Evolutionary conservation across 805 yeast species (phyloP), one percentile per base, ranked within the genome.

Genomic region (Torulaspora franciscae): DNA sequence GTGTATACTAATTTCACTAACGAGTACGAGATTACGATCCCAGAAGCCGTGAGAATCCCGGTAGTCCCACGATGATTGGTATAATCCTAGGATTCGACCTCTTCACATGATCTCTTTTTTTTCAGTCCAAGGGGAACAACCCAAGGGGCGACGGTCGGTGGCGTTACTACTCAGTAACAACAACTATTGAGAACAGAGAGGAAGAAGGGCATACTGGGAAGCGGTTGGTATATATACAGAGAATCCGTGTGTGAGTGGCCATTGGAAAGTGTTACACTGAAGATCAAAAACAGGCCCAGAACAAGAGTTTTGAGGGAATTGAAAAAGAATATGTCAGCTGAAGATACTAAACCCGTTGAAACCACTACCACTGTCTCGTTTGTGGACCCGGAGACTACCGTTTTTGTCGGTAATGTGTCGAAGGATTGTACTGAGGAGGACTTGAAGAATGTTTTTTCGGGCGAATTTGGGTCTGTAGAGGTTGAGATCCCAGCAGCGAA

Each of bases 321-420:
- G 40, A 19, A 37, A 26, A 14, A 37, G 32, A 40, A 42, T 14
- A 56, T 56, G 59, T 54, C 59, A 11, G 44, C 46, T 30, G 50
- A 45, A 40, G 55, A 48, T 40, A 42, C 42, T 40, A 52, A 50
- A 46, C 43, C 43, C 13, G 40, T 43, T 42, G 48, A 49, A 25
- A 17, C 34, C 24, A 40, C 45, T 11, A 38, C 22, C 15, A 14
- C 42, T 19, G 32, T 30, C 26, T 38, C 39, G 15, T 43, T 48
- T 22, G 47, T 51, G 14, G 64, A 64, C 39, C 67, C 68, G 22
- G 65, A 62, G 39, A 58, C 63, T 9, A 60, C 68, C 7, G 54
- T 64, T 19, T 64, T 64, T 38, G 56, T 64, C 30, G 67, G 66
- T 39, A 61, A 62, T 33, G 59, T 64, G 27, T 56, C 66, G 14